These are phyloP conservation scores for Elsinoe fawcettii DNA, from an alignment of 2,329 filamentous ascomycete species.

Conservation along the genomic window DNA sequence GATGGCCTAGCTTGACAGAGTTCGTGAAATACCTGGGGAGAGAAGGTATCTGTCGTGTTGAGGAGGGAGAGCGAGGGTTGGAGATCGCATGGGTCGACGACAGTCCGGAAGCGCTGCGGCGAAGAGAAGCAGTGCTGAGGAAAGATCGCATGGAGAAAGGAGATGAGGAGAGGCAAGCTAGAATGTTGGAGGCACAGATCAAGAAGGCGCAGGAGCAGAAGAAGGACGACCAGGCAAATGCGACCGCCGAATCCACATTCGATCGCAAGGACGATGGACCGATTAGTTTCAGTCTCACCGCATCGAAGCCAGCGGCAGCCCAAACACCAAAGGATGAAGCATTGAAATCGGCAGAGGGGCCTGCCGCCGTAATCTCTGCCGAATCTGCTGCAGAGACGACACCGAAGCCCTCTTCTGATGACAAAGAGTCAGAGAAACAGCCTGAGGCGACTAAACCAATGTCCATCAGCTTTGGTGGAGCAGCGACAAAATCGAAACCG, in stretches of 20 bases:
- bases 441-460: slow-evolving; percentile 35
- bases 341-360: slow-evolving; percentile 22
- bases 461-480: slow-evolving; percentile 56
- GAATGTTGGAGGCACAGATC: slow-evolving; percentile 76
- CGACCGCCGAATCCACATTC: slow-evolving; percentile 36
- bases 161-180: slow-evolving; percentile 82
- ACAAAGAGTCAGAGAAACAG: slow-evolving; percentile 16
- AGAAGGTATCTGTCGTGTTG: slow-evolving; percentile 81
- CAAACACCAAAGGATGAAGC: slow-evolving; percentile 4
- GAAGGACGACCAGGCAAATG: slow-evolving; percentile 38
- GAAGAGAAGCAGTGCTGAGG: slow-evolving; percentile 71
- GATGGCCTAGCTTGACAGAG: slow-evolving; percentile 80
- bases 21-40: slow-evolving; percentile 80
- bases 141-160: slow-evolving; percentile 84
- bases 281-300: slow-evolving; percentile 31
- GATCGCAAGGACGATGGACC: slow-evolving; percentile 21
- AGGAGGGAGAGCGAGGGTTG: slow-evolving; percentile 81
- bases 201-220: slow-evolving; percentile 60
- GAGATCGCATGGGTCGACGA: slow-evolving; percentile 89
- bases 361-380: slow-evolving; percentile 17
- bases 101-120: slow-evolving; percentile 71
- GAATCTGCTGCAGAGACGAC: not conserved
- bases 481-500: slow-evolving; percentile 51
- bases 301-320: slow-evolving; percentile 15
- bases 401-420: slow-evolving; percentile 20